Evolutionary conservation across 495 filamentous ascomycete species (phyloP), one percentile per base, ranked within the genome.

Genomic region (Glonium stellatum): DNA sequence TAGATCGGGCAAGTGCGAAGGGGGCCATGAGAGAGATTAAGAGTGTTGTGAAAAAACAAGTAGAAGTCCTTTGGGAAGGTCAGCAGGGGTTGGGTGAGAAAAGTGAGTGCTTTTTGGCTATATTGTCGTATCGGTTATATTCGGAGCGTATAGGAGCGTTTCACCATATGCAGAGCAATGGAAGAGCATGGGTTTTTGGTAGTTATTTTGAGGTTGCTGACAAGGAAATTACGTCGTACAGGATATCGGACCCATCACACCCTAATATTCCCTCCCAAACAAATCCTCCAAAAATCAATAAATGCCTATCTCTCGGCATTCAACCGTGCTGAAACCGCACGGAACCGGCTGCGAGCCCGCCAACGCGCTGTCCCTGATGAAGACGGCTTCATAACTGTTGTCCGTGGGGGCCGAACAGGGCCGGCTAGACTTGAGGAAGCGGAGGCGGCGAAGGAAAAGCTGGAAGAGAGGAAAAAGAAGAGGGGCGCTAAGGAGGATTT

Each of bases 341-440:
- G 84, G 21, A 78, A 78, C 49, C 82, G 82, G 23, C 76, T 82
- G 19, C 83, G 82, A 35, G 82, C 85, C 62, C 78, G 79, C 57
- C 74, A 82, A 60, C 80, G 87, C 48, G 81, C 84, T 66, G 85
- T 87, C 66, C 89, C 93, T 10, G 93, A 98, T 70, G 90, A 89
- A 69, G 95, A 98, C 73, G 93, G 93, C 10, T 98, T 98, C 69
- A 79, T 97, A 21, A 97, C 90, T 34, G 95, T 98, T 31, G 88
- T 85, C 4, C 79, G 87, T 57, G 92, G 91, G 3, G 83, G 85
- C 9, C 84, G 87, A 57, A 77, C 78, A 10, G 90, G 88, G 12
- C 85, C 88, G 9, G 89, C 88, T 18, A 77, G 82, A 48, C 81
- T 84, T 60, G 87, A 88, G 65, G 89, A 90, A 67, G 85, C 87